Conservation (phyloP, 1,284 basidiomycete species). For the Meira miltonrushii region DNA sequence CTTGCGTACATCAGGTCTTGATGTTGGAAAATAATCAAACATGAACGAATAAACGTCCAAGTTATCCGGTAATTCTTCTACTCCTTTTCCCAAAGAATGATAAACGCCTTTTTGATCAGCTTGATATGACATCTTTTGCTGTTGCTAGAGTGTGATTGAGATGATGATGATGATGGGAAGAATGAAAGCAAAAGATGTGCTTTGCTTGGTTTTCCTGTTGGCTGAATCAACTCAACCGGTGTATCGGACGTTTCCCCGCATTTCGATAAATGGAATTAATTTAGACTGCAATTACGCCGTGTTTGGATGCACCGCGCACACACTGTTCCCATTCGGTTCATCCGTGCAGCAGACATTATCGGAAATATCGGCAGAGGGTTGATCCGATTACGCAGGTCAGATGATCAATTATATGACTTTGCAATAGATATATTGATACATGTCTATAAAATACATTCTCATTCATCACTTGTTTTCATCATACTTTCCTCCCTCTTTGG, state of each 20-base stretch:
- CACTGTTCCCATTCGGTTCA: too few relatives aligned
- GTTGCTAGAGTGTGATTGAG: background rate
- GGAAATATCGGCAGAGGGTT: too few relatives aligned
- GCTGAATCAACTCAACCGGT: background rate
- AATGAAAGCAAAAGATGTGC: background rate
- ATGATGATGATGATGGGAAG: background rate
- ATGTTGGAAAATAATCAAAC: conserved; percentile 26
- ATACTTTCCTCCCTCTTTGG: too few relatives aligned
- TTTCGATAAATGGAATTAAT: background rate
- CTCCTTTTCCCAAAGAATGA: conserved; percentile 21
- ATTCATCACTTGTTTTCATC: too few relatives aligned
- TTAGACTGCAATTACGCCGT: too few relatives aligned
- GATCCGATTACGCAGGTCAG: too few relatives aligned
- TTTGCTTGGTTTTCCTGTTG: background rate
- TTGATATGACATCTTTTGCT: conserved; percentile 1
- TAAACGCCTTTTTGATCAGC: conserved; percentile 19
- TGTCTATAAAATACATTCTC: too few relatives aligned
- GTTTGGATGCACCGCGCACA: too few relatives aligned
- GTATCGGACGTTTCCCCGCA: background rate
- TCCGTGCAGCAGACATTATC: too few relatives aligned
- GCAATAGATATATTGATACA: too few relatives aligned
- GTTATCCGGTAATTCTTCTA: conserved; percentile 29
- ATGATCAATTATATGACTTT: too few relatives aligned
- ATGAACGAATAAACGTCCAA: conserved; percentile 29
- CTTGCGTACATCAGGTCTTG: conserved; percentile 30